Evolutionary conservation across 2,329 filamentous ascomycete genomes (phyloP).

Genomic region (Fusarium graminum): DNA sequence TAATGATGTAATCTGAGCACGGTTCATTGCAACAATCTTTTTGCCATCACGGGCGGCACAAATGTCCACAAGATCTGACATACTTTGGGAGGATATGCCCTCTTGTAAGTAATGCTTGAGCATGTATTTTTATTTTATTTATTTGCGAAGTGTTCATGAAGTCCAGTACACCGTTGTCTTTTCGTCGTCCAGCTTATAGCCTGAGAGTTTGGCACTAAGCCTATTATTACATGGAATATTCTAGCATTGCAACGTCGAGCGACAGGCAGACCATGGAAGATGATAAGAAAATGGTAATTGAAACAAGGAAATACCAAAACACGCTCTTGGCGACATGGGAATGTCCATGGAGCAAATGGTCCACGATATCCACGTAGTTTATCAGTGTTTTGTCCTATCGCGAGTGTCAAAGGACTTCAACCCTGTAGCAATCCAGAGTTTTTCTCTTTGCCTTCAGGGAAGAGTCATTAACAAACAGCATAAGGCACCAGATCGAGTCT

Average conservation of each 20-base stretch:
- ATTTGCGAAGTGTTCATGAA: no score
- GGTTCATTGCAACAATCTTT: not conserved
- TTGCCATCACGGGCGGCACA: not conserved
- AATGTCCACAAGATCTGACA: no score
- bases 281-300: not conserved
- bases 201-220: not conserved
- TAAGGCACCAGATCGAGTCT: not conserved
- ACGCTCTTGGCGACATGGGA: not conserved
- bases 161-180: no score
- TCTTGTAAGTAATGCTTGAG: not conserved
- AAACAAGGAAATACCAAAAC: not conserved
- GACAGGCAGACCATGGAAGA: not conserved
- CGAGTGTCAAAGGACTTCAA: not conserved
- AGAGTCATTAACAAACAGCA: slow-evolving; percentile 9
- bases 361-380: not conserved
- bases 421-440: not conserved
- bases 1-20: no score
- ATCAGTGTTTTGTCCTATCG: not conserved
- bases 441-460: not conserved
- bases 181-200: not conserved
- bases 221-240: not conserved
- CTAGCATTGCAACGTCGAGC: not conserved
- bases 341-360: not conserved
- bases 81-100: not conserved
- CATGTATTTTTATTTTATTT: no score